Evolutionary conservation across 768 basidiomycete species (phyloP).

Genomic region (Scleroderma citrinum): DNA sequence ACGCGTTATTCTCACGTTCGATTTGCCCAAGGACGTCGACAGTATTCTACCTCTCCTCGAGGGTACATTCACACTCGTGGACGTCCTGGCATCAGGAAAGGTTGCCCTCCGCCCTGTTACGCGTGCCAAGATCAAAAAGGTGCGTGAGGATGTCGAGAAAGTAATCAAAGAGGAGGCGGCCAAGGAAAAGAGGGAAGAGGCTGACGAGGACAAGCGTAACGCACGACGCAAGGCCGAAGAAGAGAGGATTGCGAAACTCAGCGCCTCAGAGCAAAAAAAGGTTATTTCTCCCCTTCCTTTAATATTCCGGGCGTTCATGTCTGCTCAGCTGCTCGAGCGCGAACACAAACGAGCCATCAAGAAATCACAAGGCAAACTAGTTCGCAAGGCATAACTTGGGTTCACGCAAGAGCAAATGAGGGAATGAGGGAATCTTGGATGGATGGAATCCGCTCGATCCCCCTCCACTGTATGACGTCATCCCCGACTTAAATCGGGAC

Average conservation of each 20-base stretch:
- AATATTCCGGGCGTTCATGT: neutral
- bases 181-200: slow-evolving; percentile 68
- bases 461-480: neutral
- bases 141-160: slow-evolving; percentile 65
- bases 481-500: neutral
- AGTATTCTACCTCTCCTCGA: slow-evolving; percentile 52
- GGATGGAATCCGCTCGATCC: neutral
- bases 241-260: slow-evolving; percentile 65
- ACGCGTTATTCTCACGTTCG: slow-evolving; percentile 67
- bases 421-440: neutral
- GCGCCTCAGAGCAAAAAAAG: slow-evolving; percentile 80
- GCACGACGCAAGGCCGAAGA: slow-evolving; percentile 72
- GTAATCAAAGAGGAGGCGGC: slow-evolving; percentile 60
- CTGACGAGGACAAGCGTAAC: slow-evolving; percentile 61
- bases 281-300: slow-evolving; percentile 25
- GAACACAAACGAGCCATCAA: slow-evolving; percentile 68
- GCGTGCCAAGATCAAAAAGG: slow-evolving; percentile 65
- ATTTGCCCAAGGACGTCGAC: slow-evolving; percentile 46
- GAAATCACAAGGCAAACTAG: slow-evolving; percentile 63
- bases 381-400: slow-evolving; percentile 39
- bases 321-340: slow-evolving; percentile 55
- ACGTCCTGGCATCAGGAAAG: slow-evolving; percentile 46
- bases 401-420: neutral
- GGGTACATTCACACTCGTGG: slow-evolving; percentile 70
- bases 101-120: slow-evolving; percentile 76